Evolutionary conservation across 2,329 filamentous ascomycete genomes (phyloP).

Genomic region (Penicillium italicum): DNA sequence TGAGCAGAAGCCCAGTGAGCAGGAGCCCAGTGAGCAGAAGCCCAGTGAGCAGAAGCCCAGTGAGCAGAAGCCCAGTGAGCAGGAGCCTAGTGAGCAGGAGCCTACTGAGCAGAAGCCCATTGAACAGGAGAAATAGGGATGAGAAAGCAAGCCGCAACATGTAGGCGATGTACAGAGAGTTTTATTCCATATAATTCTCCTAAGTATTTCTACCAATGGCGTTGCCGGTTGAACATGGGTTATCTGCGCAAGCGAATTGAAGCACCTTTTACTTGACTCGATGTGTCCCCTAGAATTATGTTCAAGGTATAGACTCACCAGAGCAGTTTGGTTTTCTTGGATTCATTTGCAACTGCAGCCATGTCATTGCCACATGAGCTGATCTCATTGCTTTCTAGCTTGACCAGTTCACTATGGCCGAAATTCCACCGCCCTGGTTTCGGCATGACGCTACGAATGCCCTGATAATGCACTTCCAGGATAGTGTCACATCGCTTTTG

Average conservation of each 20-base stretch:
- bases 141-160: background rate
- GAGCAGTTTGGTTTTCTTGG: background rate
- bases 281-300: background rate
- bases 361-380: too few species aligned
- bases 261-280: background rate
- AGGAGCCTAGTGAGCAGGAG: background rate
- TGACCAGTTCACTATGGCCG: background rate
- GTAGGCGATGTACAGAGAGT: background rate
- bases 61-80: background rate
- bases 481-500: background rate
- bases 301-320: background rate
- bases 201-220: background rate
- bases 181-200: background rate
- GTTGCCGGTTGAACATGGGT: slow-evolving; percentile 3
- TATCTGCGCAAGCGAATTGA: slow-evolving; percentile 7
- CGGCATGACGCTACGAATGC: background rate
- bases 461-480: too few species aligned
- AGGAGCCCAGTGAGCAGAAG: slow-evolving; percentile 4
- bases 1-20: too few species aligned
- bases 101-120: slow-evolving; percentile 2
- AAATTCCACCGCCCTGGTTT: background rate
- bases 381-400: background rate
- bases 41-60: background rate
- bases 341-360: background rate
- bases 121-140: background rate